Base-by-base conservation (phyloP, 2,329 filamentous ascomycete species). In the Tolypocladium ovalisporum region DNA sequence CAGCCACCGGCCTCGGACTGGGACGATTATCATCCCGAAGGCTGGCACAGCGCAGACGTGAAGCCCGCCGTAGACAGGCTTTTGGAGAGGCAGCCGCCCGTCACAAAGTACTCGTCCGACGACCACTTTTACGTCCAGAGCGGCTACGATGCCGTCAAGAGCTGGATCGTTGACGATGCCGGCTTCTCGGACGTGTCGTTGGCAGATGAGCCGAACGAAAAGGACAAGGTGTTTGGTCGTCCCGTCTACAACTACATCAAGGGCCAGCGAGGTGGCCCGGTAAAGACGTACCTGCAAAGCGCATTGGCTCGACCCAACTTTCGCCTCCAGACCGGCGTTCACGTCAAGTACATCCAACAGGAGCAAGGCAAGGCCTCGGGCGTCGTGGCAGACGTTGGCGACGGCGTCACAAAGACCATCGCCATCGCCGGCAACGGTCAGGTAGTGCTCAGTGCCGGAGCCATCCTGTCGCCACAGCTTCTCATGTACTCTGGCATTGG, bases 1-100 rank as follows among this genome's bases (percentile, higher is more conserved):
- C 74, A 81, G 59, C 79, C 79, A 7, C 79, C 79, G 0, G 73
- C 76, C 1, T 76, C 75, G 1, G 79, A 82, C 60, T 81, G 76
- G 71, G 76, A 81, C 62, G 65, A 72, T 9, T 80, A 78, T 54
- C 75, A 76, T 55, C 77, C 77, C 0, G 59, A 66, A 0, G 76
- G 75, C 17, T 82, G 79, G 79, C 80, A 79, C 63, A 76, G 73
- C 51, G 65, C 63, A 1, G 78, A 81, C 58, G 75, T 83, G 61
- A 61, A 71, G 49, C 64, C 63, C n/a, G 76, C 79, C 0, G 79
- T 76, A 6, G 59, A 67, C 6, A 74, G 73, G 51, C 71, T 82
- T 2, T 70, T 77, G 36, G 62, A 64, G 2, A 74, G 69, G 56
- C 76, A 80, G 54, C 71, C 76, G 1, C 74, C 71, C 0, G 72